Evolutionary conservation across 306 rosid genomes (phyloP).

Genomic region (Nissolia schottii): DNA sequence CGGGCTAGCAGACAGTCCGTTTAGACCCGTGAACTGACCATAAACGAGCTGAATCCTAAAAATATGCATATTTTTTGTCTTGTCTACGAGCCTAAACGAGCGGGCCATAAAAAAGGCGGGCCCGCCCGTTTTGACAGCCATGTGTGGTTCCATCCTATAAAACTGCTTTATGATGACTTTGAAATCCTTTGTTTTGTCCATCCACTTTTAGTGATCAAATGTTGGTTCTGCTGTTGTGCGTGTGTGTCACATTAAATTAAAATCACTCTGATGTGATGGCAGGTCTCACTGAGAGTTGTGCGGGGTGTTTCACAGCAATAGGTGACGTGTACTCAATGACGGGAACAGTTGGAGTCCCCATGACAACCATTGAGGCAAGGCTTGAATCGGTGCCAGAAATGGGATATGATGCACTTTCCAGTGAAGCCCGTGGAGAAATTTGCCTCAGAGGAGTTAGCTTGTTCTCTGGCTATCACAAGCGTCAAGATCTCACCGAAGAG

Average conservation of each 20-base stretch:
- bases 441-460: conserved; percentile 70
- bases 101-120: too few species aligned
- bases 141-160: background rate
- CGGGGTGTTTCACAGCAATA: conserved; percentile 73
- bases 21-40: too few species aligned
- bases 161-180: background rate
- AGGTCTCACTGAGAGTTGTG: conserved; percentile 93
- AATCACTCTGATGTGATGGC: background rate
- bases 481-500: conserved; percentile 71
- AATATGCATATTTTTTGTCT: too few species aligned
- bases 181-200: background rate
- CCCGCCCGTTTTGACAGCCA: too few species aligned
- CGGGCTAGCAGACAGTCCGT: too few species aligned
- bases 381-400: conserved; percentile 62
- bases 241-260: background rate
- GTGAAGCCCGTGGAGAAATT: conserved; percentile 73
- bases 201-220: background rate
- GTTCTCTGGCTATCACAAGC: conserved; percentile 82
- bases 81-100: too few species aligned
- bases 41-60: too few species aligned
- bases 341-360: conserved; percentile 81
- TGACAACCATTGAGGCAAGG: conserved; percentile 81
- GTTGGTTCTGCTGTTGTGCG: conserved; percentile 6
- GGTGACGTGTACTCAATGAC: conserved; percentile 67
- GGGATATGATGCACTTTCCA: conserved; percentile 73